Conservation (phyloP, 805 yeast species). For the Candida takata region DNA sequence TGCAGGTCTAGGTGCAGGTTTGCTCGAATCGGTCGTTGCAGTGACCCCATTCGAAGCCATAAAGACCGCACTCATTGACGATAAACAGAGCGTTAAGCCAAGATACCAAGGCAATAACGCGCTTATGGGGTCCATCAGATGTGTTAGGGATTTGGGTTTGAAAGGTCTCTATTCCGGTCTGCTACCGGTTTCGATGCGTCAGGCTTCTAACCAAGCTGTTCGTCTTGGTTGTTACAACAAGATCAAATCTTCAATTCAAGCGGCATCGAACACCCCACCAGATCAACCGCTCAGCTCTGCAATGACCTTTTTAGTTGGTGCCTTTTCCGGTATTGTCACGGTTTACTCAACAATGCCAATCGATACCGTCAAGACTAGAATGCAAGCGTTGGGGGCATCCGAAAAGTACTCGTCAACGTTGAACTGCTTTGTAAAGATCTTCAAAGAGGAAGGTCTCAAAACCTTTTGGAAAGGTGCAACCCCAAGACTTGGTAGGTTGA, state of each 20-base stretch:
- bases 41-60: conserved; percentile 97
- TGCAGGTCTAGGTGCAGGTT: conserved; percentile 98
- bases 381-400: conserved; percentile 86
- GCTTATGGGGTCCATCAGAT: conserved; percentile 47
- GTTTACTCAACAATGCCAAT: conserved; percentile 94
- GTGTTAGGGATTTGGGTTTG: conserved; percentile 73
- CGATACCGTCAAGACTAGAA: conserved; percentile 92
- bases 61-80: conserved; percentile 93
- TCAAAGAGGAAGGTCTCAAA: conserved; percentile 79
- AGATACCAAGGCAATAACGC: conserved; percentile 54
- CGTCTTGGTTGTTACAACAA: conserved; percentile 89
- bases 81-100: conserved; percentile 70
- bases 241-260: conserved; percentile 73
- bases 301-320: conserved; percentile 83
- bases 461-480: conserved; percentile 99
- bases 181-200: conserved; percentile 89
- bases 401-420: conserved; percentile 65
- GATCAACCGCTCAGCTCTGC: conserved; percentile 68
- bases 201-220: conserved; percentile 93
- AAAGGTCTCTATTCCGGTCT: conserved; percentile 84
- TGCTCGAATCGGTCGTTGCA: conserved; percentile 84
- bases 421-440: conserved; percentile 75
- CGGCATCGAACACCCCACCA: conserved; percentile 57
- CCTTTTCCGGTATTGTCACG: conserved; percentile 82
- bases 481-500: conserved; percentile 87